Evolutionary conservation across 2,329 filamentous ascomycete species (phyloP).

Genomic region (Aspergillus ibericus): DNA sequence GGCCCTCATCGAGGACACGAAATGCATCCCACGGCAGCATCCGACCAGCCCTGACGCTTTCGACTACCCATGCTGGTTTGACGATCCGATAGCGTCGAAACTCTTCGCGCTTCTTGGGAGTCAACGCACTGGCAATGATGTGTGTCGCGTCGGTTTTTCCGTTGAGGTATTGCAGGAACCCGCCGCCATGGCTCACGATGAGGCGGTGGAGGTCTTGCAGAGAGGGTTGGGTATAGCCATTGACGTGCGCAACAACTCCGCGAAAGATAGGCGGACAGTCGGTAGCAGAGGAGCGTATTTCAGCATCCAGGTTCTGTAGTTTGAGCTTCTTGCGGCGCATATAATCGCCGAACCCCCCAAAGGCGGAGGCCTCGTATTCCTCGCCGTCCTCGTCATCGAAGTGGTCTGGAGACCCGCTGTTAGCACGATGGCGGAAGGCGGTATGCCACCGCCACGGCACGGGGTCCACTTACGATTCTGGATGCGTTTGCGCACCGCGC

Average conservation of each 20-base stretch:
- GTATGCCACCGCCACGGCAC: not conserved
- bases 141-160: slow-evolving; percentile 94
- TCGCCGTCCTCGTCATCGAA: slow-evolving; percentile 84
- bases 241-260: slow-evolving; percentile 86
- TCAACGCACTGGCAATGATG: slow-evolving; percentile 86
- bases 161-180: slow-evolving; percentile 91
- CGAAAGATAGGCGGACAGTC: slow-evolving; percentile 85
- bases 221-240: slow-evolving; percentile 93
- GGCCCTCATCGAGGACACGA: slow-evolving; percentile 79
- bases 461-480: slow-evolving; percentile 50
- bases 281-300: slow-evolving; percentile 67
- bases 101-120: slow-evolving; percentile 89
- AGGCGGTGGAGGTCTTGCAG: slow-evolving; percentile 83
- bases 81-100: slow-evolving; percentile 87
- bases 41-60: slow-evolving; percentile 79
- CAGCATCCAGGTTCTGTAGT: slow-evolving; percentile 86
- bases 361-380: slow-evolving; percentile 83
- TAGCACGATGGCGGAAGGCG: not conserved
- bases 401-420: slow-evolving; percentile 49
- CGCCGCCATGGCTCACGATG: slow-evolving; percentile 90
- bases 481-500: slow-evolving; percentile 62
- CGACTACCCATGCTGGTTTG: slow-evolving; percentile 90
- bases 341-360: slow-evolving; percentile 88
- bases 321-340: slow-evolving; percentile 96
- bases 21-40: slow-evolving; percentile 85